phyloP scores from a whole-genome alignment of 2,329 filamentous ascomycete species.

The Cladosporium sp. region DNA sequence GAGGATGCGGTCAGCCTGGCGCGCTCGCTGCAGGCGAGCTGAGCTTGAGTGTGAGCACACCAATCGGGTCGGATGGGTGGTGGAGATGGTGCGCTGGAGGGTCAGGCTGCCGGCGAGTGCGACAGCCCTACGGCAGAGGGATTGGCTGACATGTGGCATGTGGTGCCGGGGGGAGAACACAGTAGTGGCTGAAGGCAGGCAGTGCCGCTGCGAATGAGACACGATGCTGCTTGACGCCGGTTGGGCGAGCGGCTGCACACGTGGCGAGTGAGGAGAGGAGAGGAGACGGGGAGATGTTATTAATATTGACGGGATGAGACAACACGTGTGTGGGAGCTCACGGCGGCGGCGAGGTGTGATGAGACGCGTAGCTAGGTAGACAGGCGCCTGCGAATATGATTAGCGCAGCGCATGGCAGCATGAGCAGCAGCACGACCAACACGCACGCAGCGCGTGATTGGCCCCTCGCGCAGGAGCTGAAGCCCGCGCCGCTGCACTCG shows the following conservation, averaged over 20 bases:
- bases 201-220: neutral
- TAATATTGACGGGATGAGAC: neutral
- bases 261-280: neutral
- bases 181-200: neutral
- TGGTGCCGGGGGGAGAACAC: neutral
- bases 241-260: neutral
- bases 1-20: constrained; percentile 9
- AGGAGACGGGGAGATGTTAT: neutral
- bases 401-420: too few relatives aligned
- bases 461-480: neutral
- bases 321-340: neutral
- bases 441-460: neutral
- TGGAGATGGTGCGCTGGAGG: neutral
- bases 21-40: constrained; percentile 1
- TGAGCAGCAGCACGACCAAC: neutral
- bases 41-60: neutral
- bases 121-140: neutral
- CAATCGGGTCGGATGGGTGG: neutral
- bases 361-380: neutral
- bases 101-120: neutral
- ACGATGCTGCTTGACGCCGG: neutral
- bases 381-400: neutral
- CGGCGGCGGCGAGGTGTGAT: too few relatives aligned
- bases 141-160: constrained; percentile 1
- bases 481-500: too few relatives aligned